Conservation (phyloP, 1,284 basidiomycete species). For the Pseudozyma tsukubaensis region DNA sequence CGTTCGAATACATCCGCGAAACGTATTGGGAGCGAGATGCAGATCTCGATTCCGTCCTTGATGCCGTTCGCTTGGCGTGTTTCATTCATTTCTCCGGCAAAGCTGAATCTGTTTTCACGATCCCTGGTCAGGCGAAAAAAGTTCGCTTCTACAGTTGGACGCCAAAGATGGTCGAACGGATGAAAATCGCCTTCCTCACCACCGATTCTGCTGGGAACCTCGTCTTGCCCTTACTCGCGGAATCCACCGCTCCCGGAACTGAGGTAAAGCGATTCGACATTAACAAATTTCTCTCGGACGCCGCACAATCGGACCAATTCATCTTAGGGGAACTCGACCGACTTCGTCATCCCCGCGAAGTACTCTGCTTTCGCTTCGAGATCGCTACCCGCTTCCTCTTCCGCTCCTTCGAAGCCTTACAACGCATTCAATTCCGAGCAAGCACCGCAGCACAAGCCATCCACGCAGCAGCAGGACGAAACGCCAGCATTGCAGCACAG, state of each 20-base stretch:
- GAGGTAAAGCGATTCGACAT: constrained; percentile 11
- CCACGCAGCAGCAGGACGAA: constrained; percentile 13
- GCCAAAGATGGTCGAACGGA: constrained; percentile 37
- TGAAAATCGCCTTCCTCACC: constrained; percentile 36
- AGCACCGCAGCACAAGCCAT: constrained; percentile 34
- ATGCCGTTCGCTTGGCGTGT: constrained; percentile 47
- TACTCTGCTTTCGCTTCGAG: constrained; percentile 41
- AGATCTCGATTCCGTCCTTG: constrained; percentile 47
- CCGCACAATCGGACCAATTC: constrained; percentile 34
- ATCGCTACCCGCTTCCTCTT: constrained; percentile 36
- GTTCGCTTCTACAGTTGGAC: constrained; percentile 39
- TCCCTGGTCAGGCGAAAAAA: constrained; percentile 28
- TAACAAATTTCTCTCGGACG: constrained; percentile 19
- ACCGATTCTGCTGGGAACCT: constrained; percentile 11
- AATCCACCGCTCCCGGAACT: background rate
- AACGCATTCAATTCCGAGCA: constrained; percentile 34
- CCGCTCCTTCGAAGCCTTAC: constrained; percentile 32
- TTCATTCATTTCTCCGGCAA: constrained; percentile 53
- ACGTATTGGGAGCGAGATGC: constrained; percentile 57
- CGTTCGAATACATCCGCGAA: constrained; percentile 52
- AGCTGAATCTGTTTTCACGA: constrained; percentile 49
- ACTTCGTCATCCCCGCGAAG: constrained; percentile 22
- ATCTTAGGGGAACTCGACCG: constrained; percentile 23
- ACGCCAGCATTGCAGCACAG: constrained; percentile 14
- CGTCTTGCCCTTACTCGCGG: constrained; percentile 23